These are phyloP conservation scores for Coniochaeta sp. DNA, from an alignment of 2,329 filamentous ascomycete genomes.

Conservation along the genomic window DNA sequence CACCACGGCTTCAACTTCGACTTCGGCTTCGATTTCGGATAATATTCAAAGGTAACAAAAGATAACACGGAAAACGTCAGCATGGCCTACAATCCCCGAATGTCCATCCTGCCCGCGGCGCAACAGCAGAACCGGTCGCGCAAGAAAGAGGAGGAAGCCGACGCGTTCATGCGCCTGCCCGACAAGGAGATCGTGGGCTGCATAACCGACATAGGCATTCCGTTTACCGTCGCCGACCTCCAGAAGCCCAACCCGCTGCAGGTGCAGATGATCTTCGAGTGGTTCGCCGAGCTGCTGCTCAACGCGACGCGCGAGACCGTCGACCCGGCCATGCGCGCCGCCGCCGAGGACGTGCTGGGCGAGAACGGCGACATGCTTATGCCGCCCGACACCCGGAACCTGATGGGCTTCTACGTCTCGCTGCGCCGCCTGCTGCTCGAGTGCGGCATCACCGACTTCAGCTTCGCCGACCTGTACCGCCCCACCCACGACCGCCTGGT, in stretches of 20 bases:
- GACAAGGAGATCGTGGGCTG: conserved; percentile 87
- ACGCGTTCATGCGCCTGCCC: conserved; percentile 52
- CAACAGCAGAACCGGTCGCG: conserved; percentile 45
- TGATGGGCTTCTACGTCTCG: conserved; percentile 92
- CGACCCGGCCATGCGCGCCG: conserved; percentile 90
- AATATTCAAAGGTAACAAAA: no score
- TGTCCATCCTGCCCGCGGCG: conserved; percentile 51
- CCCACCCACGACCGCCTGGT: conserved; percentile 85
- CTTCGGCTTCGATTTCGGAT: no score
- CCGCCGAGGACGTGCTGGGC: conserved; percentile 78
- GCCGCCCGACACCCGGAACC: conserved; percentile 79
- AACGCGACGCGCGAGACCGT: conserved; percentile 90
- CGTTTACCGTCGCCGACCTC: conserved; percentile 78
- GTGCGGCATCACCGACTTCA: conserved; percentile 91
- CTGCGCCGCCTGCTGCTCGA: conserved; percentile 72
- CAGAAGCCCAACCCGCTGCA: conserved; percentile 91
- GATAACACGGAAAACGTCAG: conserved; percentile 12
- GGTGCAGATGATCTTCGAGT: conserved; percentile 96
- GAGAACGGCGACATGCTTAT: conserved; percentile 74
- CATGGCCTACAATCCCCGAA: conserved; percentile 53
- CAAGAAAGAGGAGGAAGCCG: conserved; percentile 53
- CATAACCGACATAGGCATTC: conserved; percentile 93
- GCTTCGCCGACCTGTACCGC: conserved; percentile 84
- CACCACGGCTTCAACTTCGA: not conserved
- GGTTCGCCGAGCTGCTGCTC: conserved; percentile 90